Base-by-base conservation (phyloP, 106 monocot species). In the Dioscorea dumetorum region DNA sequence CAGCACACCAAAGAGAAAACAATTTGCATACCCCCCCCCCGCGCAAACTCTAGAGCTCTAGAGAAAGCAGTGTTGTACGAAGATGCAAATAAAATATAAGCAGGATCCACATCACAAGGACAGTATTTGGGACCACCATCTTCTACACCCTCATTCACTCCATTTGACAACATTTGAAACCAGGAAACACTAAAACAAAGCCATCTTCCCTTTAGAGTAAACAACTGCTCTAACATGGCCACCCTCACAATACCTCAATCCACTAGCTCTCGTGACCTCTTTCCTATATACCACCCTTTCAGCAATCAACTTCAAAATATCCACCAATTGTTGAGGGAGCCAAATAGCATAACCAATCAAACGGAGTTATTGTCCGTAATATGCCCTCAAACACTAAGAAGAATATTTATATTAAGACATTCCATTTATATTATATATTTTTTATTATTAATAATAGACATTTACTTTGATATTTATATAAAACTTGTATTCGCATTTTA, bases 21-120 rank as follows among this genome's bases (percentile, higher is more conserved):
- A 93, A 61, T 93, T 86, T 58, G 89, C 93, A 82, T 86, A 93
- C 20, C 89, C 77, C 64, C 89, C 93, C 10, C n/a, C n/a, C n/a
- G n/a, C n/a, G 93, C 84, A 72, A 93, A 93, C 73, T 93, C 86
- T 63, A 93, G 70, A 75, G 89, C 86, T 74, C 68, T 89, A 11
- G 89, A 74, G 53, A 93, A 93, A 21, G 79, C 78, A 12, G 66
- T 31, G 7, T 61, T 66, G 53, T 79, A 83, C 61, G 82, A 86
- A 48, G 81, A 76, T 20, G 86, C 70, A 58, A 86, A 82, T 68
- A 69, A 59, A 81, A 22, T 12, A 81, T 59, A 52, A 93, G 77
- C 17, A 93, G 79, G 3, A 76, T 14, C 85, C 88, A 89, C 33
- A 61, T 86, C 61, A 86, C 60, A 61, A 70, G 53, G 18, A 31